phyloP scores from a whole-genome alignment of 257 asterid genomes.

The Plantago major region DNA sequence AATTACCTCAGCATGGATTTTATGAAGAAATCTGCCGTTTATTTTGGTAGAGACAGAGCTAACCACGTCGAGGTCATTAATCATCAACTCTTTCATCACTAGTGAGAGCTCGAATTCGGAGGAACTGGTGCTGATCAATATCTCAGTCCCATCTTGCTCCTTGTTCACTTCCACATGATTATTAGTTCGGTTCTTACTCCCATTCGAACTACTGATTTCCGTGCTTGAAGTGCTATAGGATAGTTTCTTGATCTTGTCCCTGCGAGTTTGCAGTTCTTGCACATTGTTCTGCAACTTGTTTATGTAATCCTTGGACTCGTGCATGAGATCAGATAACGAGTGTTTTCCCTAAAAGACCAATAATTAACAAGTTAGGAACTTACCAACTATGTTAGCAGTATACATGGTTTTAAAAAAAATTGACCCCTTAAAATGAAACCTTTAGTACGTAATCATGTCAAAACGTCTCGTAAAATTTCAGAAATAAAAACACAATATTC shows the following conservation, averaged over 20 bases:
- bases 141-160: slow-evolving; percentile 1
- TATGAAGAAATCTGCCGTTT: slow-evolving; percentile 10
- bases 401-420: too few species aligned
- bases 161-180: background rate
- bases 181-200: background rate
- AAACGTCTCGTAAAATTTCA: too few species aligned
- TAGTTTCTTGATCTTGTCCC: background rate
- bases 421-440: too few species aligned
- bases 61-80: slow-evolving; percentile 3
- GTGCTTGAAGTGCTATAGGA: background rate
- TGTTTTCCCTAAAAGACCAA: slow-evolving; percentile 4
- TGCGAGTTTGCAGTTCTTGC: slow-evolving; percentile 5
- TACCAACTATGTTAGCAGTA: too few species aligned
- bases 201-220: background rate
- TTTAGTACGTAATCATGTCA: too few species aligned
- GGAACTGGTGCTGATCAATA: background rate
- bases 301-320: slow-evolving; percentile 6
- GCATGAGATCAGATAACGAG: slow-evolving; percentile 7
- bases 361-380: background rate
- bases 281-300: slow-evolving; percentile 2
- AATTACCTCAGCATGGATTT: slow-evolving; percentile 10
- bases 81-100: slow-evolving; percentile 2
- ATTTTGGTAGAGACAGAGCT: slow-evolving; percentile 6
- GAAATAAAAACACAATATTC: too few species aligned
- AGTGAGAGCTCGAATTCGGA: background rate